Base-by-base conservation (phyloP, 345 rosid species). In the Melaleuca quinquenervia region DNA sequence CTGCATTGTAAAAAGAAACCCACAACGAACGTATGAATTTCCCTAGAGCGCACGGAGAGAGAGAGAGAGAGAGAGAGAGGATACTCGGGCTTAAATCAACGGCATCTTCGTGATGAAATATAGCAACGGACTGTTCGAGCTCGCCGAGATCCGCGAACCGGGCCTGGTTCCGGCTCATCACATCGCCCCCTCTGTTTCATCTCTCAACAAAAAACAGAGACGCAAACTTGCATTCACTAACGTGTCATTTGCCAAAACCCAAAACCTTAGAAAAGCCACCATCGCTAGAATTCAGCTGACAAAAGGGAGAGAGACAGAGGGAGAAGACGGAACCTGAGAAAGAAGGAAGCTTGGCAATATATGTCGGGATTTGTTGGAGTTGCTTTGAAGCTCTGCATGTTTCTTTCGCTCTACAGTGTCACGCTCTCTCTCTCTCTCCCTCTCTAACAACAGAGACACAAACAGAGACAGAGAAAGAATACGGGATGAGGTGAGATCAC, bases 61-160 rank as follows among this genome's bases (percentile, higher is more conserved):
- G 52, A n/a, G 54, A 84, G 84, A 74, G 54, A 74, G 55, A 48
- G 51, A 84, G 26, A 87, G 60, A 84, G 76, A 83, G 51, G 50
- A 90, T 88, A 97, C 99, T 94, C 94, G 97, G 91, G 90, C 94
- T 95, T 90, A 95, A 93, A 91, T 91, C 93, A 89, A 92, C 91
- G 85, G 96, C 90, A 89, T 93, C 93, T 12, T 95, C 86, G 76
- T 93, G 97, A 82, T 92, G 95, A 89, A 94, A 96, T 64, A 90
- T 90, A 60, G 88, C 82, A 45, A 49, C 54, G n/a, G 95, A 90
- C 84, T 94, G 98, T 89, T 91, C 94, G 93, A 95, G 94, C 95
- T 95, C 97, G 51, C 95, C 96, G 89, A 93, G 92, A 88, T 93
- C 95, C 90, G 82, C 80, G 87, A 90, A 92, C 82, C 90, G 90